Conservation (phyloP, 257 asterid genomes). For the Scutellaria minor region DNA sequence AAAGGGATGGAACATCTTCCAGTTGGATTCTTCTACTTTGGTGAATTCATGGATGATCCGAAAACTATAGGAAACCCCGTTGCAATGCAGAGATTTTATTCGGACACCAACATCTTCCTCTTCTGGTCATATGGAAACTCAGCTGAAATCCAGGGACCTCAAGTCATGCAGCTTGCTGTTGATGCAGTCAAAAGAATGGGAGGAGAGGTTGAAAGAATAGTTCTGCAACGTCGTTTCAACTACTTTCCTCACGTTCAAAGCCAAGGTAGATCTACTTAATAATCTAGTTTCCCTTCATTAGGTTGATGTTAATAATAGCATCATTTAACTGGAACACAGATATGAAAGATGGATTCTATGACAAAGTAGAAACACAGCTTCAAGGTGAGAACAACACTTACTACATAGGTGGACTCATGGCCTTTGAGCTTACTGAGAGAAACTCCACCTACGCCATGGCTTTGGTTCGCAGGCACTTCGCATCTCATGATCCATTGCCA, state of each 20-base stretch:
- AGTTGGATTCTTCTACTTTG: constrained; percentile 78
- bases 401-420: constrained; percentile 84
- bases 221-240: constrained; percentile 70
- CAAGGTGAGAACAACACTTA: constrained; percentile 80
- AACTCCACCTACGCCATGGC: constrained; percentile 75
- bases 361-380: constrained; percentile 61
- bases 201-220: constrained; percentile 51
- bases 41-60: constrained; percentile 82
- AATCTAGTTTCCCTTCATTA: neutral
- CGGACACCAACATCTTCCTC: constrained; percentile 62
- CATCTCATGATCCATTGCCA: constrained; percentile 56
- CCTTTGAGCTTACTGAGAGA: constrained; percentile 91
- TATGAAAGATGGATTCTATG: constrained; percentile 73
- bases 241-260: constrained; percentile 79
- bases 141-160: constrained; percentile 48
- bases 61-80: constrained; percentile 81
- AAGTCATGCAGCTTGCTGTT: constrained; percentile 57
- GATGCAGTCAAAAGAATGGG: constrained; percentile 79
- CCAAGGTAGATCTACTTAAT: constrained; percentile 50
- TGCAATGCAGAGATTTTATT: constrained; percentile 76
- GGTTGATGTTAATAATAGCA: neutral
- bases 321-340: constrained; percentile 42
- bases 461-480: constrained; percentile 64
- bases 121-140: constrained; percentile 93
- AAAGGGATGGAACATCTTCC: constrained; percentile 77